phyloP scores from a whole-genome alignment of 371 early-diverging fungal species.

The Haplosporangium sp. region DNA sequence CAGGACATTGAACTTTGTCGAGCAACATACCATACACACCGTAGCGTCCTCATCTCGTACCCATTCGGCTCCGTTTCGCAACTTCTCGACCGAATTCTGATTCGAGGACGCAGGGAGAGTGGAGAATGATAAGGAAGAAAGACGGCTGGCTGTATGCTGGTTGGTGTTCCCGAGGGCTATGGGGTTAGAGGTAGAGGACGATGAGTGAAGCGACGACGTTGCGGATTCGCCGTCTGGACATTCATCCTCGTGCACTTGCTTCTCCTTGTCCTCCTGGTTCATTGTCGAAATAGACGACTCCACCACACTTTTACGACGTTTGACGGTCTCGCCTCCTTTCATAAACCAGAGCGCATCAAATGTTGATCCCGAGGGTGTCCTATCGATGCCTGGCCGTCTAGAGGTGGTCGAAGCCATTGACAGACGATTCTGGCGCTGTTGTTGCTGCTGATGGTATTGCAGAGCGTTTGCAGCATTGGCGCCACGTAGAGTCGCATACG shows the following conservation, averaged over 20 bases:
- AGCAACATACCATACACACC: slow-evolving; percentile 51
- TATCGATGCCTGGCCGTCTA: slow-evolving; percentile 15
- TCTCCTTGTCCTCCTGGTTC: slow-evolving; percentile 8
- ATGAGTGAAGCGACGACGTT: slow-evolving; percentile 1
- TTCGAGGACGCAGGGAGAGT: slow-evolving; percentile 16
- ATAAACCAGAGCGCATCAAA: slow-evolving; percentile 52
- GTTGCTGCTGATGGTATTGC: slow-evolving; percentile 43
- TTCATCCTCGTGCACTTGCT: not conserved
- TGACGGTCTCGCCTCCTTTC: slow-evolving; percentile 21
- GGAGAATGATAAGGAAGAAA: not conserved
- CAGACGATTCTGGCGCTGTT: slow-evolving; percentile 33
- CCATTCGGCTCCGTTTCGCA: slow-evolving; percentile 42
- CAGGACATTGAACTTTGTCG: slow-evolving; percentile 47
- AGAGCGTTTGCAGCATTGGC: slow-evolving; percentile 35
- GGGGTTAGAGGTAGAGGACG: slow-evolving; percentile 7
- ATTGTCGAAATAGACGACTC: slow-evolving; percentile 1
- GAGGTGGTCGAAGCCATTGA: slow-evolving; percentile 22
- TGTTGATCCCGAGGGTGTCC: slow-evolving; percentile 35
- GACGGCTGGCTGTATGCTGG: not conserved
- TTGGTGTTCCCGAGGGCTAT: not conserved
- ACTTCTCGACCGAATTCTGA: slow-evolving; percentile 12
- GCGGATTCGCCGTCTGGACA: slow-evolving; percentile 2
- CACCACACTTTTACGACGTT: not conserved
- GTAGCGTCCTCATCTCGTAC: slow-evolving; percentile 55
- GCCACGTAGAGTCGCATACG: slow-evolving; percentile 39